Percentiles rank a stretch among this genome's conserved stretches.
Evolutionary conservation across 176 grass and related monocot genomes (phyloP).

Genomic region (Carex scoparia): DNA sequence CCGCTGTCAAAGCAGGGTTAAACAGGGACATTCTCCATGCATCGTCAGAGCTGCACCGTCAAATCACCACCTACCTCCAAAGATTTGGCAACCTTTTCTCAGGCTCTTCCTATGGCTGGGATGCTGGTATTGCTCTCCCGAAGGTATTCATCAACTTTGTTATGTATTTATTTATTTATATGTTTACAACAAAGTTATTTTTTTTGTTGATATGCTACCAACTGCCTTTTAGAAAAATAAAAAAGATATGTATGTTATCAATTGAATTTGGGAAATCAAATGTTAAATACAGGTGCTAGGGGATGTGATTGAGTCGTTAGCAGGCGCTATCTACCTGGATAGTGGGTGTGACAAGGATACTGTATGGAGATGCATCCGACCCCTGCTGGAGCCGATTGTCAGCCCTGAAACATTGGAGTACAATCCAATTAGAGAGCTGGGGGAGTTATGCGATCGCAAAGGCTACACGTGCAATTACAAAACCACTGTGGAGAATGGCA

Average conservation of each 20-base stretch:
- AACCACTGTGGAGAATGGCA: not conserved
- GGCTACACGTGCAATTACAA: conserved; percentile 16
- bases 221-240: not conserved
- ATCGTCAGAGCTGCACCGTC: conserved; percentile 41
- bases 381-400: conserved; percentile 53
- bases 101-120: conserved; percentile 66
- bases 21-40: conserved; percentile 68
- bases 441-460: conserved; percentile 35
- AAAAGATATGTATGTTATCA: not conserved
- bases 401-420: conserved; percentile 43
- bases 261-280: not conserved
- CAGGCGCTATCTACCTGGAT: conserved; percentile 65
- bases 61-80: conserved; percentile 43
- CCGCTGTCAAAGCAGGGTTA: conserved; percentile 59
- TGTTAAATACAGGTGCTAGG: conserved; percentile 48
- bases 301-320: conserved; percentile 69
- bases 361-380: conserved; percentile 62
- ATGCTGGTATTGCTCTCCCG: conserved; percentile 60
- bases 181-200: not conserved
- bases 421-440: conserved; percentile 51
- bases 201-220: not conserved
- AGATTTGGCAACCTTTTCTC: conserved; percentile 29
- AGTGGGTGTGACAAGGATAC: conserved; percentile 32
- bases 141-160: conserved; percentile 35
- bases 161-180: not conserved